A percentile compares a stretch with the other conserved stretches of the same genome.
phyloP scores from a whole-genome alignment of 2,329 filamentous ascomycete species.

The Simplicillium aogashimaense region DNA sequence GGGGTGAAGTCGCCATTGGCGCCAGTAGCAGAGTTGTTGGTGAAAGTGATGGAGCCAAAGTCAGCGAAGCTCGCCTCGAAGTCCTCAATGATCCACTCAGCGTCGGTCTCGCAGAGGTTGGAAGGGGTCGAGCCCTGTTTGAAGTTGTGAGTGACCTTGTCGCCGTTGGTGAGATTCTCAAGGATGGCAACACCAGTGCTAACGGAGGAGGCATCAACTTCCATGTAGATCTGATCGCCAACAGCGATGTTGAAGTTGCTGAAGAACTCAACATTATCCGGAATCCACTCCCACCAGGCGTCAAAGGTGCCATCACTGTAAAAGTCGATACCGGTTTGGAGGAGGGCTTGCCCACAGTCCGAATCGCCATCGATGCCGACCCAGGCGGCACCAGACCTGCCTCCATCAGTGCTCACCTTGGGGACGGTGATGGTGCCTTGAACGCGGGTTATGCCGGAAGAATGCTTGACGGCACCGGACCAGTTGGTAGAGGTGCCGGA shows the following conservation, averaged over 20 bases:
- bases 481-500: conserved; percentile 8
- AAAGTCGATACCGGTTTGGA: conserved; percentile 26
- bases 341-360: conserved; percentile 17
- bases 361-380: conserved; percentile 30
- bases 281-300: conserved; percentile 30
- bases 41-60: conserved; percentile 1
- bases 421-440: conserved; percentile 8
- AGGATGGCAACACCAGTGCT: not conserved
- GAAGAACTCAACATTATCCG: conserved; percentile 24
- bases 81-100: conserved; percentile 1
- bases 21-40: not conserved
- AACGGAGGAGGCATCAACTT: not conserved
- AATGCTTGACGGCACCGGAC: conserved; percentile 8
- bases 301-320: conserved; percentile 19
- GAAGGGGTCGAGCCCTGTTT: not conserved
- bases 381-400: conserved; percentile 23
- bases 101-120: not conserved
- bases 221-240: conserved; percentile 5
- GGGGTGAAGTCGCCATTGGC: not conserved
- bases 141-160: not conserved
- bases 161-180: conserved; percentile 5
- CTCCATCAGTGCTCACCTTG: conserved; percentile 3
- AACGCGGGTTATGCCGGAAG: conserved; percentile 7
- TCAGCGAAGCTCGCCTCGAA: not conserved
- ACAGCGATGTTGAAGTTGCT: conserved; percentile 9